Conservation (phyloP, 176 grass and related monocot species). For the Ananas comosus region DNA sequence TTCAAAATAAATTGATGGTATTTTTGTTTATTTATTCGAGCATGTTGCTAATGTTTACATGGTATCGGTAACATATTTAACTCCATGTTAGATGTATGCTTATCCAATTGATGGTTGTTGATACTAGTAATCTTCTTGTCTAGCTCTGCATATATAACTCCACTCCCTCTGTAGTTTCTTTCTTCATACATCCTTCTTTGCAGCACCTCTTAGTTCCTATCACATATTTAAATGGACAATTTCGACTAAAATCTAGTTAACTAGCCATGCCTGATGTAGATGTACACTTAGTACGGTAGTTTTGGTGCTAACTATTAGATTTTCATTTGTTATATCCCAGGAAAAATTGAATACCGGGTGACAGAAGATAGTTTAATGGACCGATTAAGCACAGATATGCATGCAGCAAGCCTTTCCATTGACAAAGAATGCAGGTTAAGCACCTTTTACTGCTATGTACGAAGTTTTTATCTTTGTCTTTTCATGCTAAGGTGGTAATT, state of each 20-base stretch:
- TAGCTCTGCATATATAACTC: background rate
- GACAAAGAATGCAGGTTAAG: slow-evolving; percentile 61
- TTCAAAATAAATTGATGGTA: background rate
- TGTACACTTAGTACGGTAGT: background rate
- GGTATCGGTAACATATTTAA: background rate
- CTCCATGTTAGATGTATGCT: slow-evolving; percentile 9
- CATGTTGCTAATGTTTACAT: background rate
- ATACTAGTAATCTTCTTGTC: background rate
- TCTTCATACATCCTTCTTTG: background rate
- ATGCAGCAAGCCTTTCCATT: slow-evolving; percentile 45
- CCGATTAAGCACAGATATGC: slow-evolving; percentile 67
- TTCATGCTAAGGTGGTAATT: background rate
- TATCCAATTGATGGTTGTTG: background rate
- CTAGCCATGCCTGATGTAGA: background rate
- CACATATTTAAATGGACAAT: background rate
- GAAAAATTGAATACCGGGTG: slow-evolving; percentile 51
- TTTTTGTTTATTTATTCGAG: background rate
- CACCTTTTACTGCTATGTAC: slow-evolving; percentile 9
- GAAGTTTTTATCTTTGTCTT: slow-evolving; percentile 16
- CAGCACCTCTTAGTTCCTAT: background rate
- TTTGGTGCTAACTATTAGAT: background rate
- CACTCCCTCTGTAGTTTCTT: background rate
- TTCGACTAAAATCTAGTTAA: background rate
- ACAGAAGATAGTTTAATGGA: slow-evolving; percentile 54
- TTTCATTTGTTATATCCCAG: slow-evolving; percentile 18